Percentiles rank a stretch among this genome's conserved stretches.
Evolutionary conservation across 805 yeast species (phyloP).

Genomic region (Barnettozyma wickerhamii): DNA sequence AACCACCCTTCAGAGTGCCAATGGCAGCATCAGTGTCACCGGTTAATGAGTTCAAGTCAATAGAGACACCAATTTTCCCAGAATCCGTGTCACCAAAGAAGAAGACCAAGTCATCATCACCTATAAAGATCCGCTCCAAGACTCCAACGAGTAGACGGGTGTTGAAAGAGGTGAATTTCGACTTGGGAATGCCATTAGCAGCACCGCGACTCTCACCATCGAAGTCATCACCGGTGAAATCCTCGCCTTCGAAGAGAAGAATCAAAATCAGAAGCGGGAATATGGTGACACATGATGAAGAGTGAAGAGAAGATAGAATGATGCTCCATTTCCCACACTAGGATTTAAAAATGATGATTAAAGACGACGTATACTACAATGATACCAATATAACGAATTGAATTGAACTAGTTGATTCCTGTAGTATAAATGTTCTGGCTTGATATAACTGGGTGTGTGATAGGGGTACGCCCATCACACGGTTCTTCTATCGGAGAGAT

Average conservation of each 20-base stretch:
- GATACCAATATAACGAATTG: too few species aligned
- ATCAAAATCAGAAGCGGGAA: slow-evolving; percentile 6
- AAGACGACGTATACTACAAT: neutral
- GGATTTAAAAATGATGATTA: neutral
- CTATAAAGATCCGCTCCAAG: neutral
- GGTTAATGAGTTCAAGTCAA: slow-evolving; percentile 18
- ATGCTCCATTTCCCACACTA: too few species aligned
- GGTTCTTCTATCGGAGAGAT: slow-evolving; percentile 79
- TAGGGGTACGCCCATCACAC: too few species aligned
- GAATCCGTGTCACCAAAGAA: slow-evolving; percentile 12
- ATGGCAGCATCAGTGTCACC: slow-evolving; percentile 13
- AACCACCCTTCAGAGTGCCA: slow-evolving; percentile 1
- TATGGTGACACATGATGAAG: slow-evolving; percentile 2
- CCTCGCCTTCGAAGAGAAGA: slow-evolving; percentile 6
- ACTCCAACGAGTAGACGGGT: slow-evolving; percentile 17
- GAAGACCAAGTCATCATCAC: neutral
- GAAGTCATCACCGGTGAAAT: slow-evolving; percentile 5
- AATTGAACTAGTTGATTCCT: too few species aligned
- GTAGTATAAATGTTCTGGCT: neutral
- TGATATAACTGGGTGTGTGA: too few species aligned
- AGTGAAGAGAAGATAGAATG: too few species aligned
- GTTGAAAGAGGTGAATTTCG: slow-evolving; percentile 14
- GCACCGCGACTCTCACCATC: slow-evolving; percentile 7
- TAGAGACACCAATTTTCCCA: slow-evolving; percentile 11
- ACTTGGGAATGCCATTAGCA: slow-evolving; percentile 3